Base-by-base conservation (phyloP, 352 stramenopile genomes). In the Chrysophaeum taylorii region DNA sequence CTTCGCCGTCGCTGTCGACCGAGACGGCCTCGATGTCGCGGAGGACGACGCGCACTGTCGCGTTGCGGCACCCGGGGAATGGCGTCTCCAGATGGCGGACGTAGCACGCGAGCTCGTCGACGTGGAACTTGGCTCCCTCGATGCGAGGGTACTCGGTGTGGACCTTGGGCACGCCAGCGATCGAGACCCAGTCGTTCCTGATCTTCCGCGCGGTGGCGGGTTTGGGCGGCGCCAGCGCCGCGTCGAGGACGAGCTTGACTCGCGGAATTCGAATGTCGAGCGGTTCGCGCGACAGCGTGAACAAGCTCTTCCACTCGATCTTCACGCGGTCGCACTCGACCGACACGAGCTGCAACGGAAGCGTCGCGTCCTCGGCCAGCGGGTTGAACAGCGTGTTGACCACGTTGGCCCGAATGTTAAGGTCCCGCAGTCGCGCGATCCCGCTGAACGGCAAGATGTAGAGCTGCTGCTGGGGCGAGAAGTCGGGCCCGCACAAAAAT, bases 331-430 rank as follows among this genome's bases (percentile, higher is more conserved):
- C 57, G 21, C 5, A 16, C 2, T 5, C 15, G 36, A 5, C 15
- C 16, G 12, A 5, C 33, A 45, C 2, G 1, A 66, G 35, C 35
- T 66, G 57, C 35, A 45, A 7, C 33, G 14, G 57, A 23, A 42
- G 12, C 33, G 23, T 25, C 33, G 4, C 21, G 57, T 66, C 57
- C 31, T 27, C 36, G 31, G 15, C 1, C 33, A 66, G 15, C 57
- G 57, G 57, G 57, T 66, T 66, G 57, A 66, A 66, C 14, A 66
- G 12, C 16, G 7, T 15, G 35, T 66, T 66, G 2, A 66, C 2
- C 9, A 35, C 35, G 2, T 7, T 42, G 12, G 57, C 57, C 33
- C 45, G 29, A 16, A 42, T 16, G 16, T 43, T 4, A 9, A 66
- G n/a, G 7, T 9, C 14, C n/a, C 57, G 57, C 4, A 66, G 36